Evolutionary conservation across 345 rosid genomes (phyloP).

Genomic region (Euphorbia tirucalli): DNA sequence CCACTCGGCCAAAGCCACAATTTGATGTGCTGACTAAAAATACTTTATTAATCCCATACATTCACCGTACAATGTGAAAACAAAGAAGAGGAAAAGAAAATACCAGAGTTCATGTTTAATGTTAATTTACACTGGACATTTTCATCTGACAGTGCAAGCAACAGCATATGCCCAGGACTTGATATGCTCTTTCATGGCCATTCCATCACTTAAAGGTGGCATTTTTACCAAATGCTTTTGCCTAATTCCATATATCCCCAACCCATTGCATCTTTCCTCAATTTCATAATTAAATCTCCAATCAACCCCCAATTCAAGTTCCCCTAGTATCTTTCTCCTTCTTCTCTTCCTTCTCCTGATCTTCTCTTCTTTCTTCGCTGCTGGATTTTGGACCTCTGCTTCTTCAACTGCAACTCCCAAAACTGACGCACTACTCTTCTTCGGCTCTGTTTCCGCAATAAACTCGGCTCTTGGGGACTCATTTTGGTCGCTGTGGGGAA

Average conservation of each 20-base stretch:
- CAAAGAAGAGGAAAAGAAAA: too few species aligned
- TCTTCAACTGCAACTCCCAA: not conserved
- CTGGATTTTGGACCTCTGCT: constrained; percentile 12
- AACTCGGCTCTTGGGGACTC: constrained; percentile 4
- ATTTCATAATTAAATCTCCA: not conserved
- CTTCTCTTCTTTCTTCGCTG: constrained; percentile 7
- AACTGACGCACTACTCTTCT: not conserved
- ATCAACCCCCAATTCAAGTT: constrained; percentile 30
- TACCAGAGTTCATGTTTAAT: too few species aligned
- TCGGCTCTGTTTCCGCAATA: constrained; percentile 13
- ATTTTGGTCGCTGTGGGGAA: not conserved
- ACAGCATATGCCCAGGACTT: constrained; percentile 63
- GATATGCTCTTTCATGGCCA: constrained; percentile 64
- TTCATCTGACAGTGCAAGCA: constrained; percentile 44
- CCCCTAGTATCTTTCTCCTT: constrained; percentile 29
- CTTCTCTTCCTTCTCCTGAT: constrained; percentile 21
- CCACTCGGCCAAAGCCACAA: constrained; percentile 12
- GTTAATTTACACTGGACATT: not conserved
- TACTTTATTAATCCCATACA: too few species aligned
- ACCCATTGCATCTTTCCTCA: not conserved
- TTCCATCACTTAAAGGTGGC: constrained; percentile 49
- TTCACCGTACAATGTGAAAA: too few species aligned
- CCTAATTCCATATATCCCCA: not conserved
- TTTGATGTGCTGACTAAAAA: too few species aligned
- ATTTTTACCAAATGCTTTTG: constrained; percentile 23